Base-by-base conservation (phyloP, 805 yeast species). In the Millerago galiae region DNA sequence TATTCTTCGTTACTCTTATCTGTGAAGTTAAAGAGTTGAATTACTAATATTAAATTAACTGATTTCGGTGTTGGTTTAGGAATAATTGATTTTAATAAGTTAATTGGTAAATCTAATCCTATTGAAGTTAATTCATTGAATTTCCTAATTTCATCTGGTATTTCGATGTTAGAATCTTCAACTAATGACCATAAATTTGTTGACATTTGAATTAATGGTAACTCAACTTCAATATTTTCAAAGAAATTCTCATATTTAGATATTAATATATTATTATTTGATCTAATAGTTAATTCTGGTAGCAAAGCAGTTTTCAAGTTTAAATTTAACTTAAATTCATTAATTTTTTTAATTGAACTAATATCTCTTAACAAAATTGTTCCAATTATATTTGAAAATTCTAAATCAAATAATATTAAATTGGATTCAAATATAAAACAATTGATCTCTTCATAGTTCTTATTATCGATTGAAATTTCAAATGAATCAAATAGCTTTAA, bases 101-200 rank as follows among this genome's bases (percentile, higher is more conserved):
- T 51, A 15, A 65, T 52, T 4, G 79, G 77, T 9, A 74, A 49
- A 27, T 65, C 72, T n/a, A 66, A 43, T 4, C 70, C 70, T 25
- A 58, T 61, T 8, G 65, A 56, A 3, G 66, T 54, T 15, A 67
- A 40, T 16, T 64, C 65, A 38, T 67, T 62, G 44, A 65, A 67
- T 39, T 59, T 59, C 16, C 59, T 49, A 3, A 72, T 64, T 36
- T 69, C 72, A 4, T 50, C 46, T 1, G 78, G 79, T 2, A 72
- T 50, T 13, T 43, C 32, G 8, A 62, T 45, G 12, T 53, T 42
- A 12, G 52, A 38, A 9, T 65, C 56, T 21, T 21, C 24, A 8
- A 75, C 52, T 9, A 71, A 48, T 9, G 54, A 55, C 79, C 83
- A 74, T 1, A 71, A 70, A 47, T 71, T 78, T 1, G 72, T 64